Conservation (phyloP, 78 protist genomes). For the Dictyostelium capitatum region DNA sequence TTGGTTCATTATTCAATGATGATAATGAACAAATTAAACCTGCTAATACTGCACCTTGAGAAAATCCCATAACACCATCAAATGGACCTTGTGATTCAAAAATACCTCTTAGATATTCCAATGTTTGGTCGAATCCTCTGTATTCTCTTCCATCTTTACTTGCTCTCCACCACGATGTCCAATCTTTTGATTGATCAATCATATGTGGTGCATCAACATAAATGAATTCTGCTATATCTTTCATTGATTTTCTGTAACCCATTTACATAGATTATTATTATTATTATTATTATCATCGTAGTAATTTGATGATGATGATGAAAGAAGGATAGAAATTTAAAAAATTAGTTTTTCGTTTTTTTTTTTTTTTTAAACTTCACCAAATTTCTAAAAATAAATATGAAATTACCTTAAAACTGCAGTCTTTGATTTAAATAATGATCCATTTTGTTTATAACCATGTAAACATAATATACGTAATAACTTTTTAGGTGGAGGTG, state of each 20-base stretch:
- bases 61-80: conserved; percentile 77
- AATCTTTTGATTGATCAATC: conserved; percentile 62
- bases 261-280: not conserved
- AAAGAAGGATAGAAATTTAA: not conserved
- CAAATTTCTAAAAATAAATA: not conserved
- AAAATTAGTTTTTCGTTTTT: not conserved
- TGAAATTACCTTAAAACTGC: conserved; percentile 47
- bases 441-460: conserved; percentile 72
- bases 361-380: not conserved
- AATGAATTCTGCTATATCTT: conserved; percentile 76
- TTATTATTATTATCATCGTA: not conserved
- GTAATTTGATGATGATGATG: too few relatives aligned
- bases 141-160: conserved; percentile 76
- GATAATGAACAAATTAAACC: conserved; percentile 60
- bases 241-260: conserved; percentile 73
- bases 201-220: conserved; percentile 78
- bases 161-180: conserved; percentile 79
- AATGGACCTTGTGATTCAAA: conserved; percentile 77
- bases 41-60: conserved; percentile 71
- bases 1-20: conserved; percentile 51
- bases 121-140: conserved; percentile 64
- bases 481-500: conserved; percentile 1
- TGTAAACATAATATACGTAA: conserved; percentile 66
- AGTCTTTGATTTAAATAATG: conserved; percentile 64
- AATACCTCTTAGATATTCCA: conserved; percentile 36